phyloP scores from a whole-genome alignment of 1,139 yeast species.

The Saccharomyces pastorianus region DNA sequence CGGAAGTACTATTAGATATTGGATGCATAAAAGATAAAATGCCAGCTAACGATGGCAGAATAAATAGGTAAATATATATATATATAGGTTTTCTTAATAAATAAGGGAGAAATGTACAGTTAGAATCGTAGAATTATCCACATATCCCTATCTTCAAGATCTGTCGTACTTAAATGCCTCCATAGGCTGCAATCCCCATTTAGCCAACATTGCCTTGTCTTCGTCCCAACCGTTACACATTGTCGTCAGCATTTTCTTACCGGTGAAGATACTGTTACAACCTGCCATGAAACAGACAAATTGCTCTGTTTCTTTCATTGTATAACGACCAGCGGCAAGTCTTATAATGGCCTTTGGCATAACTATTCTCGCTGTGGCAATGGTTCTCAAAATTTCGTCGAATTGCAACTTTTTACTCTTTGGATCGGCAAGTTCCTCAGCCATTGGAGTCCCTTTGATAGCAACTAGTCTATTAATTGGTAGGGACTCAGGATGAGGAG shows the following conservation, averaged over 20 bases:
- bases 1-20: background rate
- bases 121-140: background rate
- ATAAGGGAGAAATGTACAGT: background rate
- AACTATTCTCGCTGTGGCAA: slow-evolving; percentile 65
- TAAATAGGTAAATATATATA: background rate
- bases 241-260: slow-evolving; percentile 74
- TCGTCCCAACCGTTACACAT: slow-evolving; percentile 85
- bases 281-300: slow-evolving; percentile 71
- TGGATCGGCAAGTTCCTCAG: slow-evolving; percentile 41
- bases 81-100: background rate
- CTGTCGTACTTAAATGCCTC: slow-evolving; percentile 37
- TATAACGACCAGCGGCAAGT: slow-evolving; percentile 73
- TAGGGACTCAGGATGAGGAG: slow-evolving; percentile 65
- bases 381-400: slow-evolving; percentile 57
- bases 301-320: slow-evolving; percentile 74
- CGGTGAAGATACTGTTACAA: slow-evolving; percentile 73
- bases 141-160: background rate
- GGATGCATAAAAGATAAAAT: background rate
- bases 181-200: slow-evolving; percentile 72
- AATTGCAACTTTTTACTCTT: slow-evolving; percentile 43
- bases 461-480: slow-evolving; percentile 79
- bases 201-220: slow-evolving; percentile 55
- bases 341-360: slow-evolving; percentile 70
- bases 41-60: background rate
- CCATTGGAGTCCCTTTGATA: slow-evolving; percentile 72